A percentile compares a stretch with the other conserved stretches of the same genome.
Conservation (phyloP, 2,329 filamentous ascomycete species). For the Beauveria scarabaeidicola region DNA sequence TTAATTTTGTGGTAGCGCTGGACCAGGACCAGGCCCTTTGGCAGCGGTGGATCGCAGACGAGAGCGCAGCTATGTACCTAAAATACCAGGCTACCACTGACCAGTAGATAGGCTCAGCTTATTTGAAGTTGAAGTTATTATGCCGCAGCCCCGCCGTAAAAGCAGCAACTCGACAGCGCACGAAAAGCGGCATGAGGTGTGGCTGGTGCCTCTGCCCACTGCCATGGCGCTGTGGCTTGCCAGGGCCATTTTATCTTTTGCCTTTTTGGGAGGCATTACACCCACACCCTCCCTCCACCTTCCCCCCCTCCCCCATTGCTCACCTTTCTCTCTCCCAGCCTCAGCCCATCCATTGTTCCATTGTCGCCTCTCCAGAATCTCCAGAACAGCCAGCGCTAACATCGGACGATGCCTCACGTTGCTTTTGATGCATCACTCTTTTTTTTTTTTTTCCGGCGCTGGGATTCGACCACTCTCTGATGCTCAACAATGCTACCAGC, state of each 20-base stretch:
- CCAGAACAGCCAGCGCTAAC: not conserved
- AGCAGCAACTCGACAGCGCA: conserved; percentile 1
- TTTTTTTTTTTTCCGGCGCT: not conserved
- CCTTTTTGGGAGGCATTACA: conserved; percentile 8
- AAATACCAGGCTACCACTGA: too few species aligned
- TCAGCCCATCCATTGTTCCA: not conserved
- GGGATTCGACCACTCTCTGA: not conserved
- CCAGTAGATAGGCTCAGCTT: not conserved
- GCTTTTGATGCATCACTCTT: not conserved
- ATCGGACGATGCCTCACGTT: not conserved
- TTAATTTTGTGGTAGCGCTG: not conserved
- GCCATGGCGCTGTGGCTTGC: conserved; percentile 2
- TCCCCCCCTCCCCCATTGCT: not conserved
- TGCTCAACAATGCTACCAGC: not conserved
- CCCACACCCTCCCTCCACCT: not conserved
- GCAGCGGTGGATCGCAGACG: not conserved
- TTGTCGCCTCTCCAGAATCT: not conserved
- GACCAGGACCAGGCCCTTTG: not conserved
- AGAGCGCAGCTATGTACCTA: too few species aligned
- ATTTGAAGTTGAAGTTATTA: not conserved
- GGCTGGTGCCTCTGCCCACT: conserved; percentile 2
- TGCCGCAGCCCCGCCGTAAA: not conserved
- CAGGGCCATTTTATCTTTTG: conserved; percentile 2
- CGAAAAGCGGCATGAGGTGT: conserved; percentile 8
- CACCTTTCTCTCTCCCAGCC: not conserved